phyloP scores from a whole-genome alignment of 495 filamentous ascomycete species.

The Pyrenopolyporus hunteri region DNA sequence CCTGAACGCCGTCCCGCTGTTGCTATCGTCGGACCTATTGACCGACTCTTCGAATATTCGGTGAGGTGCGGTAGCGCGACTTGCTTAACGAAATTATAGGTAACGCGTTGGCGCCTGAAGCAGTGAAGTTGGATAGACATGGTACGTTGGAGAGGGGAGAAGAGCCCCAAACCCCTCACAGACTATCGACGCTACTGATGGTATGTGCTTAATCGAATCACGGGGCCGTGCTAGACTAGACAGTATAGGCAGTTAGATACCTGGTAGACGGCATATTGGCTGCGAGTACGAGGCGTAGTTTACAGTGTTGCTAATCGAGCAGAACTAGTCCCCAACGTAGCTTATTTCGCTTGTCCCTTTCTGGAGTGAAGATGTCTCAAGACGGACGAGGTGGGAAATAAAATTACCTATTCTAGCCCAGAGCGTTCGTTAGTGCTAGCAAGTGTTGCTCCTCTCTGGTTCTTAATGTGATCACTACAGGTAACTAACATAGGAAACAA shows the following conservation, averaged over 20 bases:
- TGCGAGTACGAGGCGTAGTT: constrained; percentile 15
- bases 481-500: constrained; percentile 3
- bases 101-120: no score
- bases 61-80: constrained; percentile 16
- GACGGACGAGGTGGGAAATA: constrained; percentile 2
- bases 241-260: background rate
- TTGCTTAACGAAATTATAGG: no score
- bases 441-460: background rate
- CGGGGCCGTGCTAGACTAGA: constrained; percentile 3
- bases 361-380: background rate
- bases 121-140: no score
- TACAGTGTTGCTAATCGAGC: constrained; percentile 6
- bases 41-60: constrained; percentile 9
- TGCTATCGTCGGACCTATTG: constrained; percentile 10
- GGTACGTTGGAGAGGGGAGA: no score
- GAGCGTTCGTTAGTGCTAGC: no score
- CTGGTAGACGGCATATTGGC: constrained; percentile 12
- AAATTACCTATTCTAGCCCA: background rate
- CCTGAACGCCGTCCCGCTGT: constrained; percentile 4
- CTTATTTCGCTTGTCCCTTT: constrained; percentile 18
- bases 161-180: no score
- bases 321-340: background rate
- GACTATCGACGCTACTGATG: no score
- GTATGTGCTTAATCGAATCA: constrained; percentile 10
- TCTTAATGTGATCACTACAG: background rate